Base-by-base conservation (phyloP, 2,329 filamentous ascomycete species). In the Lachnellula hyalina region DNA sequence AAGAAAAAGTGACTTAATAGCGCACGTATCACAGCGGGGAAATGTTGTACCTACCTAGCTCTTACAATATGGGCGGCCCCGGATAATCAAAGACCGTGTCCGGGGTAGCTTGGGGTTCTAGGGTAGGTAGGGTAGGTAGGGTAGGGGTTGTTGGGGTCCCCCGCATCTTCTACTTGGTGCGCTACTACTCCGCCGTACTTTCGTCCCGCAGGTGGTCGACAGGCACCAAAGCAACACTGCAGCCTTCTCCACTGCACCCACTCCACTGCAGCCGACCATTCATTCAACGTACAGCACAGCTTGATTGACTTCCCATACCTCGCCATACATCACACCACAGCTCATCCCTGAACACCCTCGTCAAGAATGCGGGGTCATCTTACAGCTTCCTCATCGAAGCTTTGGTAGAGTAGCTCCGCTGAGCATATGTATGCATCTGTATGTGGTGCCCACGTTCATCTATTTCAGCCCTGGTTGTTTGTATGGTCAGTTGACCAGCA, bases 401-500 rank as follows among this genome's bases (percentile, higher is more conserved):
- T 60, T 60, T 53, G 21, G 21, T 21, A 21, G 21, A 21, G 21
- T 21, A 21, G 21, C 21, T 21, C 21, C 21, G 21, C 51, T 60
- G 19, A 40, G 47, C 28, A 17, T 9, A 8, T 7, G 8, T 9
- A 8, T 7, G 8, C 40, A 9, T 36, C 25, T 17, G 32, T 32
- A 49, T 42, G 28, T 11, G 3, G 28, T 32, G 28, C 28, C 28
- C 8, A 11, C 28, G 28, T 9, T 32, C 8, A 32, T 28, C 7
- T n/a, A 28, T 32, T 32, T 3, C 19, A 32, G 34, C 40, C 50
- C 17, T 41, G 35, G 35, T n/a, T 21, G 34, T 15, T 38, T 34
- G 34, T 35, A 25, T n/a, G 40, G 46, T 57, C 52, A 54, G 28
- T 55, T 55, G 55, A 58, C 55, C 47, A 55, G 35, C 34, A 41